Conservation (phyloP, 306 rosid genomes). For the Carpinus viminea region DNA sequence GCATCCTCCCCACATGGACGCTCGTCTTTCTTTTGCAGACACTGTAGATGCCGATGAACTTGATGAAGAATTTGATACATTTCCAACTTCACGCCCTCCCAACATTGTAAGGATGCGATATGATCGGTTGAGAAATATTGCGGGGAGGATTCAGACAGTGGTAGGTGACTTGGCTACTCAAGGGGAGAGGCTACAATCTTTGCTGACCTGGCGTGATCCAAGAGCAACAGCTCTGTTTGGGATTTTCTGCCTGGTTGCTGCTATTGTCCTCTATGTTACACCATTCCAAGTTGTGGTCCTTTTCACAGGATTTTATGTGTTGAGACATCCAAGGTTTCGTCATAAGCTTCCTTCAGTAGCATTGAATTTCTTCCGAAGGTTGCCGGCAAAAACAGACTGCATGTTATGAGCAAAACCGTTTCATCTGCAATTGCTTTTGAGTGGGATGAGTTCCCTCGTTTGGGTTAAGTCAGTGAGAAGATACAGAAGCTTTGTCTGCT, state of each 20-base stretch:
- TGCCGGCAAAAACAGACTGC: constrained; percentile 96
- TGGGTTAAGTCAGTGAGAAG: too few relatives aligned
- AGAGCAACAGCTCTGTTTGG: constrained; percentile 93
- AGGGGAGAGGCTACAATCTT: constrained; percentile 94
- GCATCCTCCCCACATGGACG: constrained; percentile 99
- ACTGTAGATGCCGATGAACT: constrained; percentile 87
- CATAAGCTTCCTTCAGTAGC: constrained; percentile 98
- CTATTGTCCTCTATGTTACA: constrained; percentile 82
- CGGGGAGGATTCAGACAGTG: constrained; percentile 94
- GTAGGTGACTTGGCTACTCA: constrained; percentile 97
- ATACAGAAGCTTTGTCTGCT: constrained; percentile 28
- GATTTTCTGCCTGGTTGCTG: constrained; percentile 85
- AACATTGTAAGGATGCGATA: constrained; percentile 92
- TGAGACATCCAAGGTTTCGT: constrained; percentile 96
- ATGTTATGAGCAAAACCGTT: constrained; percentile 62
- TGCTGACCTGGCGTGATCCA: constrained; percentile 98
- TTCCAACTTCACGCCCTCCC: constrained; percentile 73
- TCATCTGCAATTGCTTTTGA: constrained; percentile 12
- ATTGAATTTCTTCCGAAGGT: constrained; percentile 91
- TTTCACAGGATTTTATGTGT: constrained; percentile 72
- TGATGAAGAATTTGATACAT: constrained; percentile 92
- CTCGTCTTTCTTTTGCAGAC: constrained; percentile 87
- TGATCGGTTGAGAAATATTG: constrained; percentile 87
- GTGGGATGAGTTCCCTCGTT: too few relatives aligned
- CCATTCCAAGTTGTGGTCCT: constrained; percentile 97